These are phyloP conservation scores for Alternaria postmessia DNA, from an alignment of 2,329 filamentous ascomycete genomes.

Conservation along the genomic window DNA sequence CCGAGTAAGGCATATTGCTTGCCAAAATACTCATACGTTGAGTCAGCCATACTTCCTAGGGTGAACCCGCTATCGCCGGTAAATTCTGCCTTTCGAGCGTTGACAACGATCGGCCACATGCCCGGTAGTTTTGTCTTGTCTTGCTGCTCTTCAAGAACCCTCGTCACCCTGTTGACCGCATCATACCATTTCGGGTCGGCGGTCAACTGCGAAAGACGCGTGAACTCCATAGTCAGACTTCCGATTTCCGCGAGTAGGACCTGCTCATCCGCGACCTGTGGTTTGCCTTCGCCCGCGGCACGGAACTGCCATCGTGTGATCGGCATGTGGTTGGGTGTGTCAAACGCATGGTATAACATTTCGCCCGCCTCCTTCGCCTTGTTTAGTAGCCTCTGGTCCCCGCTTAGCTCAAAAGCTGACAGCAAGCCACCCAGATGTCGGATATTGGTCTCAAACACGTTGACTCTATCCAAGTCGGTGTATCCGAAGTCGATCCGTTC, in stretches of 20 bases:
- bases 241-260: slow-evolving; percentile 59
- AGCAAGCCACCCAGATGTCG: slow-evolving; percentile 88
- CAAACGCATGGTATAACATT: slow-evolving; percentile 82
- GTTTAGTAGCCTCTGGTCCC: slow-evolving; percentile 73
- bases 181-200: slow-evolving; percentile 57
- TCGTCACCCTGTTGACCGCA: slow-evolving; percentile 55
- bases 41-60: slow-evolving; percentile 50
- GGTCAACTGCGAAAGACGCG: slow-evolving; percentile 56
- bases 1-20: slow-evolving; percentile 53
- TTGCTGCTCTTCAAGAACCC: slow-evolving; percentile 53
- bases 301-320: slow-evolving; percentile 57
- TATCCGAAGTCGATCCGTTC: slow-evolving; percentile 55
- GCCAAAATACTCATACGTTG: slow-evolving; percentile 51
- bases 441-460: slow-evolving; percentile 65
- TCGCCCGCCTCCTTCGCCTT: slow-evolving; percentile 84
- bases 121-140: slow-evolving; percentile 55
- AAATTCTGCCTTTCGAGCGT: slow-evolving; percentile 52
- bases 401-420: slow-evolving; percentile 86
- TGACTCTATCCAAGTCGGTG: slow-evolving; percentile 51
- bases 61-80: slow-evolving; percentile 50
- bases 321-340: slow-evolving; percentile 95
- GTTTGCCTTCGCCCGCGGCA: slow-evolving; percentile 47
- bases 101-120: slow-evolving; percentile 59
- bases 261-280: slow-evolving; percentile 51
- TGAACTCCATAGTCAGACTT: slow-evolving; percentile 59